Conservation (phyloP, 2,329 filamentous ascomycete species). For the Claviceps maximensis region DNA sequence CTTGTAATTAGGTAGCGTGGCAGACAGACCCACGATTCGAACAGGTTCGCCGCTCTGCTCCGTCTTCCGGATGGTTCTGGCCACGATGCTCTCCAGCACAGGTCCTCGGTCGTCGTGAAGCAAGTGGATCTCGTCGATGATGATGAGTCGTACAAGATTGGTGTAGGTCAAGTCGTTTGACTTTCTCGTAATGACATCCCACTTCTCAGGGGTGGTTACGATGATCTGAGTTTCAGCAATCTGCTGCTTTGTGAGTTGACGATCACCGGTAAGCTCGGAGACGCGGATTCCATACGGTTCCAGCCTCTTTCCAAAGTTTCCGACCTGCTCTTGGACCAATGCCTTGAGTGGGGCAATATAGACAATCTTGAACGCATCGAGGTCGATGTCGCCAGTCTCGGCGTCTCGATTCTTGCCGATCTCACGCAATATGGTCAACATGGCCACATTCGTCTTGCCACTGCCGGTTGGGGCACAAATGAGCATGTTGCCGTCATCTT, state of each 20-base stretch:
- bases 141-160: constrained; percentile 86
- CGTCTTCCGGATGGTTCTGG: constrained; percentile 79
- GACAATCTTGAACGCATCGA: constrained; percentile 96
- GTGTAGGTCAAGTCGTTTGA: constrained; percentile 95
- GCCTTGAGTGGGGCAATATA: constrained; percentile 96
- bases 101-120: constrained; percentile 95
- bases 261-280: constrained; percentile 91
- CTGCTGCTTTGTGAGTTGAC: constrained; percentile 96
- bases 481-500: constrained; percentile 93
- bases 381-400: constrained; percentile 80
- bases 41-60: constrained; percentile 93
- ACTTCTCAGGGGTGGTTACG: constrained; percentile 96
- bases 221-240: constrained; percentile 97
- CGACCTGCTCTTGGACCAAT: constrained; percentile 92
- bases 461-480: constrained; percentile 95
- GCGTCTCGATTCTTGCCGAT: constrained; percentile 90
- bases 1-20: constrained; percentile 89
- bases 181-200: constrained; percentile 97
- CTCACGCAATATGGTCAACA: constrained; percentile 91
- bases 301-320: constrained; percentile 86
- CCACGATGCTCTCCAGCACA: constrained; percentile 92
- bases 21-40: constrained; percentile 81
- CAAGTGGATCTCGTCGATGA: constrained; percentile 96
- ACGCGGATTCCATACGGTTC: constrained; percentile 86
- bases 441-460: constrained; percentile 96